These are phyloP conservation scores for Phylloporus sp. DNA, from an alignment of 768 basidiomycete species.

Conservation along the genomic window DNA sequence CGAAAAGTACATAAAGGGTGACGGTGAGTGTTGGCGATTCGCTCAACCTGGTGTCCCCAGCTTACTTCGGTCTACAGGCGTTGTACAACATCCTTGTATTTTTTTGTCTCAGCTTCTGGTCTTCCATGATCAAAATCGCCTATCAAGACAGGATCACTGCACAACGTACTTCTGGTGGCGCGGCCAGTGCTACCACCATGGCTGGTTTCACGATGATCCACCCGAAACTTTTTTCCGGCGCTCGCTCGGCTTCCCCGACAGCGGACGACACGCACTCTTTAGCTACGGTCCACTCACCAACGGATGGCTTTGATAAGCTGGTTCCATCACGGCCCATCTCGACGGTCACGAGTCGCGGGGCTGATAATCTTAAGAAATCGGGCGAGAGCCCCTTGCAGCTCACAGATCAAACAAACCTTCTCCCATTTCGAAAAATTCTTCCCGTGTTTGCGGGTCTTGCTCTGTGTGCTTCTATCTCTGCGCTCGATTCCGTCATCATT, in stretches of 20 bases:
- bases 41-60: not conserved
- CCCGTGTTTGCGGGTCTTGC: slow-evolving; percentile 58
- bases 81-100: slow-evolving; percentile 2
- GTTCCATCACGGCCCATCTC: slow-evolving; percentile 3
- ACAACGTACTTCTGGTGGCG: not conserved
- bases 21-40: not conserved
- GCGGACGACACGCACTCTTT: not conserved
- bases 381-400: slow-evolving; percentile 23
- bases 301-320: slow-evolving; percentile 1
- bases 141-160: not conserved
- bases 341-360: not conserved
- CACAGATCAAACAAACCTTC: slow-evolving; percentile 74
- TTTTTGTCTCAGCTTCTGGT: not conserved
- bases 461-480: slow-evolving; percentile 55
- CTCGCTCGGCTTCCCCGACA: not conserved
- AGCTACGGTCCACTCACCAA: not conserved
- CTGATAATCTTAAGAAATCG: not conserved
- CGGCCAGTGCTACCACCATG: not conserved
- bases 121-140: not conserved
- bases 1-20: slow-evolving; percentile 10
- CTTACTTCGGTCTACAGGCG: not conserved
- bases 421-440: slow-evolving; percentile 60
- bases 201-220: not conserved
- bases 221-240: not conserved
- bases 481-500: slow-evolving; percentile 68